phyloP scores from a whole-genome alignment of 371 early-diverging fungal genomes.

The Circinella umbellata region DNA sequence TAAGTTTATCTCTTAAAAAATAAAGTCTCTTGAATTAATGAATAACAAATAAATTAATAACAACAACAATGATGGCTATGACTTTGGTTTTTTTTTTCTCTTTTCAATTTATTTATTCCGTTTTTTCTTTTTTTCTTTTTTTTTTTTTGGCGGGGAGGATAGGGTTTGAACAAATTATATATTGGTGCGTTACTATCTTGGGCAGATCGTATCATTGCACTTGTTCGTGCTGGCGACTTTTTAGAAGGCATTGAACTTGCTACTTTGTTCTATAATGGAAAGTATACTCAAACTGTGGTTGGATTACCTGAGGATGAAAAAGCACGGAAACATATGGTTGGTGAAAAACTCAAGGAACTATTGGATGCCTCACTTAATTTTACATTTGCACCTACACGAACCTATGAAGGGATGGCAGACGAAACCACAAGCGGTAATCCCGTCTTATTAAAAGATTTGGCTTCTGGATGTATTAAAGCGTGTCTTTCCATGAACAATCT shows the following conservation, averaged over 20 bases:
- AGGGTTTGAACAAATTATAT: constrained; percentile 70
- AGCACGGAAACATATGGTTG: constrained; percentile 60
- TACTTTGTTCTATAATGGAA: constrained; percentile 69
- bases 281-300: constrained; percentile 63
- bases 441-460: constrained; percentile 58
- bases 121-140: too few relatives aligned
- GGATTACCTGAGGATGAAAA: constrained; percentile 74
- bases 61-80: too few relatives aligned
- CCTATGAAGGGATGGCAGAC: constrained; percentile 48
- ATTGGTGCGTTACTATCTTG: constrained; percentile 76
- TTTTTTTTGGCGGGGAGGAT: too few relatives aligned
- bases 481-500: constrained; percentile 70
- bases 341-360: constrained; percentile 71
- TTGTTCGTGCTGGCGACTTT: constrained; percentile 76
- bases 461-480: constrained; percentile 67
- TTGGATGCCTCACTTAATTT: constrained; percentile 71
- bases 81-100: too few relatives aligned
- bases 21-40: not conserved
- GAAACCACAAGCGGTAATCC: constrained; percentile 51
- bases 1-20: constrained; percentile 9
- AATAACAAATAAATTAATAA: not conserved
- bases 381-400: constrained; percentile 60
- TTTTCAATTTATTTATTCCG: not conserved
- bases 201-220: constrained; percentile 75
- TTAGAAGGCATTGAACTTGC: constrained; percentile 73